phyloP scores from a whole-genome alignment of 306 rosid species.

The Trifolium dubium region DNA sequence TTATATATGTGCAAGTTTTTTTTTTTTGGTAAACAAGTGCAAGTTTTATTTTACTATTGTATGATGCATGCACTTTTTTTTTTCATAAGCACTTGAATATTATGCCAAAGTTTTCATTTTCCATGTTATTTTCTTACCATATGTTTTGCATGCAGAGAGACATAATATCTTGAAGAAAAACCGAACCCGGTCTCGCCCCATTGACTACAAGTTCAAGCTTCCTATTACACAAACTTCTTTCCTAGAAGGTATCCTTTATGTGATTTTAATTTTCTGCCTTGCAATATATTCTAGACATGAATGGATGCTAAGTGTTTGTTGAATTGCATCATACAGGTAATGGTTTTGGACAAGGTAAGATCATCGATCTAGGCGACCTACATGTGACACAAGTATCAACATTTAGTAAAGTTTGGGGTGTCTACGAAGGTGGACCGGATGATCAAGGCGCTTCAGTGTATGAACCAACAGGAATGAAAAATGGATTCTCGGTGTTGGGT shows the following conservation, averaged over 20 bases:
- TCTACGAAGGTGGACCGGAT: constrained; percentile 67
- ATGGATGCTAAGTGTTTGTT: neutral
- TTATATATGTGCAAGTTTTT: no score
- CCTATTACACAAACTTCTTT: constrained; percentile 54
- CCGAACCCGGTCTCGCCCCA: constrained; percentile 45
- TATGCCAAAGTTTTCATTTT: neutral
- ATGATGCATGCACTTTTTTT: no score
- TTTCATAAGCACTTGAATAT: neutral
- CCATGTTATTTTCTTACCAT: neutral
- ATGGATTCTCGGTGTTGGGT: constrained; percentile 69
- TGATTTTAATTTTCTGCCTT: neutral
- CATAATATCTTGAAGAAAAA: constrained; percentile 34
- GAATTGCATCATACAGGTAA: constrained; percentile 36
- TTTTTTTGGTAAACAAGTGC: no score
- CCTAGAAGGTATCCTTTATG: constrained; percentile 46
- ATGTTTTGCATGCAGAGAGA: constrained; percentile 26
- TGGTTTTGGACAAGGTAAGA: constrained; percentile 57
- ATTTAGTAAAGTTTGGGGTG: constrained; percentile 65
- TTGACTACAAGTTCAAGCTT: constrained; percentile 62
- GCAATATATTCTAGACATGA: neutral
- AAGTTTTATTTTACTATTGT: no score
- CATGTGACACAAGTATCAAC: constrained; percentile 58
- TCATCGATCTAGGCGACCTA: constrained; percentile 67
- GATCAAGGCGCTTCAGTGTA: constrained; percentile 65
- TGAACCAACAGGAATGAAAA: constrained; percentile 65